Base-by-base conservation (phyloP, 2,329 filamentous ascomycete genomes). In the Clonostachys solani region DNA sequence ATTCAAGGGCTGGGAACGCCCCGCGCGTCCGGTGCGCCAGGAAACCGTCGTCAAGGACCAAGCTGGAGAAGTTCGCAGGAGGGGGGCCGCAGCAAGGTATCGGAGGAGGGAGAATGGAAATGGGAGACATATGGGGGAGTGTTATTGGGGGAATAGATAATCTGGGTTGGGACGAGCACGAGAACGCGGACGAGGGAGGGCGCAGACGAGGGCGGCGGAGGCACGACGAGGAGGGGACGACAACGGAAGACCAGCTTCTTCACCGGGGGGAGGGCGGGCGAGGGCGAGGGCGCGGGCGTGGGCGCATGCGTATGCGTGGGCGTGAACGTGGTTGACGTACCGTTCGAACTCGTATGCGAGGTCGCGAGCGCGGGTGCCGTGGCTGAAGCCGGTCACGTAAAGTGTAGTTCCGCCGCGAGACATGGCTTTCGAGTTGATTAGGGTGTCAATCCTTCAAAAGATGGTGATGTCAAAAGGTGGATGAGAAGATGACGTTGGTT, bases 271-370 rank as follows among this genome's bases (percentile, higher is more conserved):
- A 43, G 42, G 34, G n/a, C 44, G 41, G 38, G 57, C 60, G 63
- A 65, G 56, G 60, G 62, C 52, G 56, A 51, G 51, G 55, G 53
- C 57, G 58, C 51, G 50, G 55, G 57, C 55, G 61, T 55, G 60
- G 60, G 52, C 62, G 60, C 58, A 59, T 56, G 52, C 60, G 64
- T 60, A 60, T 60, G 57, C 64, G 64, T 59, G 60, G 58, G 55
- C 66, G 66, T 74, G 73, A 46, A 40, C 43, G 47, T 49, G 35
- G 75, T 71, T 78, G 80, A 95, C 92, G 84, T 96, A 96, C 90
- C 92, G 91, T 92, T 97, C 92, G 88, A 97, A 97, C 81, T 97
- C 92, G 88, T 95, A 96, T 78, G 92, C 91, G 71, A 97, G 89
- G 80, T 99, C 92, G 84, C 94, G 90, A 71, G 94, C 91, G 79